Base-by-base conservation (phyloP, 225 moss, liverwort and hornwort species). In the Sphagnum tenellum region DNA sequence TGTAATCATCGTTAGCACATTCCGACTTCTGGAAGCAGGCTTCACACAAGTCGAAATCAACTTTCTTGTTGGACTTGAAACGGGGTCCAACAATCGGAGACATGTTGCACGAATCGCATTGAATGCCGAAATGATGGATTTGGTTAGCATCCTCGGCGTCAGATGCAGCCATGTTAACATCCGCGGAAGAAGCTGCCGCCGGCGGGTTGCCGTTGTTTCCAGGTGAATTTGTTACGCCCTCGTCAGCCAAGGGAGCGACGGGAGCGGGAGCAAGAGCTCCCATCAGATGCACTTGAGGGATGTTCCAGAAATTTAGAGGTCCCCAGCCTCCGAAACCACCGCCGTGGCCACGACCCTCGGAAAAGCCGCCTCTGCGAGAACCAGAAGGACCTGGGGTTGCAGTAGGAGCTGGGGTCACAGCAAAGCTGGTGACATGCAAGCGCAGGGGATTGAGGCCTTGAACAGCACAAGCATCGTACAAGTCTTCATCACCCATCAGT, bases 391-490 rank as follows among this genome's bases (percentile, higher is more conserved):
- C 70, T 79, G 79, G 55, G 12, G 55, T 56, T 12, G 56, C 10
- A 5, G 7, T 61, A 8, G 9, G 8, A 7, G 46, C 45, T 29
- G 29, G 29, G 29, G 29, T 29, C 29, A 29, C 29, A 29, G 29
- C 29, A 29, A 59, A 5, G 47, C 57, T 50, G 13, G 65, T 44
- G 44, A 94, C 91, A 49, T 72, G 66, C 66, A 94, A 69, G 47
- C 91, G 89, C 29, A 94, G 83, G 62, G 91, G 94, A 65, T 91
- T 91, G 3, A 94, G 63, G 1, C 68, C 64, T 68, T 94, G 94
- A 12, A 78, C 54, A 48, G 83, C 69, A 44, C 87, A 77, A 45
- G 94, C 94, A 45, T 94, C 94, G 4, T 64, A 64, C 45, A 94
- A 66, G 65, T 94, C 94, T 8, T 77, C 68, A 65, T 84, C 83